Percentiles rank a stretch among this genome's conserved stretches.
Conservation (phyloP, 1,139 yeast species). For the Blastobotrys capitulatus region DNA sequence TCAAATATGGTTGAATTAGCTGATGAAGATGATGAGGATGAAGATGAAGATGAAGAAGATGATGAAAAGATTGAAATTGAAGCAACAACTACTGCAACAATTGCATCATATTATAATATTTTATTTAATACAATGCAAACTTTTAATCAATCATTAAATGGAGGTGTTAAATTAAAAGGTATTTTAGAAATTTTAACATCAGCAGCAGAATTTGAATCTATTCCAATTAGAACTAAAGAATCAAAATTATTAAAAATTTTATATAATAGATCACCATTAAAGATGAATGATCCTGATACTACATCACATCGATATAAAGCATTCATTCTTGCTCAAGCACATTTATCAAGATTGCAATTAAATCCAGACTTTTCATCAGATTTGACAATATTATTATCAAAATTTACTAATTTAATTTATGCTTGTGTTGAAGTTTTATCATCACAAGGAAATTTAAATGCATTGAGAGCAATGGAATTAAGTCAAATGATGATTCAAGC, state of each 20-base stretch:
- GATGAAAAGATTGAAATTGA: neutral
- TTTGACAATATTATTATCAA: constrained; percentile 46
- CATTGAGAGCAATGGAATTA: constrained; percentile 79
- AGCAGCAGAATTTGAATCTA: constrained; percentile 61
- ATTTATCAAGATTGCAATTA: constrained; percentile 59
- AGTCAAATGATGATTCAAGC: constrained; percentile 88
- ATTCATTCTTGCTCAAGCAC: constrained; percentile 73
- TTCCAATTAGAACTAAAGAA: constrained; percentile 63
- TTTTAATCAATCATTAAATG: constrained; percentile 46
- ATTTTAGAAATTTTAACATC: constrained; percentile 62
- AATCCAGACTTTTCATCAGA: constrained; percentile 59
- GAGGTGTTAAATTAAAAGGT: constrained; percentile 53
- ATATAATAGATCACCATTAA: constrained; percentile 58
- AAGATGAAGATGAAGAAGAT: constrained; percentile 30
- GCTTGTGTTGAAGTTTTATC: constrained; percentile 74
- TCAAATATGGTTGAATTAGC: constrained; percentile 59
- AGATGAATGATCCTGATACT: constrained; percentile 39
- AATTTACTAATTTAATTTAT: constrained; percentile 47
- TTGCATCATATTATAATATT: constrained; percentile 67
- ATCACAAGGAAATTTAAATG: constrained; percentile 73
- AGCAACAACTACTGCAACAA: constrained; percentile 59
- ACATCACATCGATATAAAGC: constrained; percentile 63
- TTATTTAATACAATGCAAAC: constrained; percentile 62
- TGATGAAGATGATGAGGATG: constrained; percentile 24
- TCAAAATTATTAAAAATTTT: constrained; percentile 43